These are phyloP conservation scores for Dactylellina haptotyla DNA, from an alignment of 2,329 filamentous ascomycete genomes.

Conservation along the genomic window DNA sequence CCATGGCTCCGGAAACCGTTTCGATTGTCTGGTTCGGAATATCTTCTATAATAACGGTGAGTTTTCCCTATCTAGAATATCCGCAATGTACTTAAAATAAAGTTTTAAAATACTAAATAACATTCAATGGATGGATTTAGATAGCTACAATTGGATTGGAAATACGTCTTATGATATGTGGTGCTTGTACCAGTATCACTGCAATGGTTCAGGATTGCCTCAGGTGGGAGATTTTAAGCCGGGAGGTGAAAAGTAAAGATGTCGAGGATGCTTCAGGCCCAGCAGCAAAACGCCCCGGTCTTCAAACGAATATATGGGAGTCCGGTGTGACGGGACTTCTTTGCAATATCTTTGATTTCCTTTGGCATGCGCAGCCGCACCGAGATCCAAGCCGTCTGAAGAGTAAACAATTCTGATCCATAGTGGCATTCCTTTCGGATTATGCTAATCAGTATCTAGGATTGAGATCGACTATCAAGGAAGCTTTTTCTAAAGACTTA, in stretches of 20 bases:
- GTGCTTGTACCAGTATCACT: constrained; percentile 8
- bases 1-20: constrained; percentile 18
- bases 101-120: too few relatives aligned
- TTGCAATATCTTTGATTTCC: constrained; percentile 16
- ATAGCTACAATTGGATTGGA: constrained; percentile 11
- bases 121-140: background rate
- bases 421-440: background rate
- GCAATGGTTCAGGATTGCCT: constrained; percentile 21
- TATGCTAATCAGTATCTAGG: background rate
- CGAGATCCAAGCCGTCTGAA: constrained; percentile 8
- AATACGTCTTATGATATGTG: constrained; percentile 25
- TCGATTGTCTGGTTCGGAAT: constrained; percentile 30
- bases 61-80: too few relatives aligned
- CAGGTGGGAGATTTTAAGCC: constrained; percentile 8
- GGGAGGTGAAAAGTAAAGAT: background rate
- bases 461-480: constrained; percentile 10
- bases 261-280: background rate
- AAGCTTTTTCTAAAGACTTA: constrained; percentile 21
- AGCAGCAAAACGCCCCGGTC: background rate
- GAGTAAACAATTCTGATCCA: background rate
- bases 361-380: constrained; percentile 26
- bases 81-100: too few relatives aligned
- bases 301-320: constrained; percentile 15
- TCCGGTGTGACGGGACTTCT: constrained; percentile 10
- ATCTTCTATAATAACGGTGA: constrained; percentile 20